A percentile compares a stretch with the other conserved stretches of the same genome.
Evolutionary conservation across 1,284 basidiomycete species (phyloP).

Genomic region (Exsudoporus floridanus): DNA sequence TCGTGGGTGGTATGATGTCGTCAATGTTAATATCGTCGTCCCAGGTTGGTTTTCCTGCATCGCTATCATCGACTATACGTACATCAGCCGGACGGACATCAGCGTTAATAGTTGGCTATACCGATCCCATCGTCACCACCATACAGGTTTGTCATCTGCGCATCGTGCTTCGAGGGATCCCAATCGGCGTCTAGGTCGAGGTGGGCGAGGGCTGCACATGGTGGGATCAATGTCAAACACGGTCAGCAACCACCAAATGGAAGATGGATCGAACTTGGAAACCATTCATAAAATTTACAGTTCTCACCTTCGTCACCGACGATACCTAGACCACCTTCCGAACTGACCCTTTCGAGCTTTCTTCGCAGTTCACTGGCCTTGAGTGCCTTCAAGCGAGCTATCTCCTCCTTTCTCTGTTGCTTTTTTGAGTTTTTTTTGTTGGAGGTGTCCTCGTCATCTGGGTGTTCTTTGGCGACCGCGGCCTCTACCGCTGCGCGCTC

Average conservation of each 20-base stretch:
- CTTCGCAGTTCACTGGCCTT: slow-evolving; percentile 82
- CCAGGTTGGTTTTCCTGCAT: slow-evolving; percentile 81
- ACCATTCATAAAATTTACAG: background rate
- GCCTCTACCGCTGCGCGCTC: slow-evolving; percentile 52
- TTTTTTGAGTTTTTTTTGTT: slow-evolving; percentile 40
- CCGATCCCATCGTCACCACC: slow-evolving; percentile 43
- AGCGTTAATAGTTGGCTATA: background rate
- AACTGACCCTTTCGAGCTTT: slow-evolving; percentile 70
- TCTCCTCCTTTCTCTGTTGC: slow-evolving; percentile 66
- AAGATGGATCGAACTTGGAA: too few relatives aligned
- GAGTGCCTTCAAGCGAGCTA: slow-evolving; percentile 74
- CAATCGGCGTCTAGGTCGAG: slow-evolving; percentile 81
- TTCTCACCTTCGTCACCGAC: slow-evolving; percentile 42
- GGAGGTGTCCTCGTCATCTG: background rate
- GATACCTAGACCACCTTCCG: slow-evolving; percentile 57
- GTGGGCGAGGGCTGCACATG: slow-evolving; percentile 49
- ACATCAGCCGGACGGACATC: slow-evolving; percentile 17
- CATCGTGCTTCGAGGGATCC: slow-evolving; percentile 78
- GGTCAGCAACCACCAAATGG: background rate
- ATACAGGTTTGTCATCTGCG: slow-evolving; percentile 75
- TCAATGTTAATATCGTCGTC: slow-evolving; percentile 84
- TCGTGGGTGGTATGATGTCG: slow-evolving; percentile 53
- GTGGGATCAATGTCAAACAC: background rate
- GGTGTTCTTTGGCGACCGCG: slow-evolving; percentile 11
- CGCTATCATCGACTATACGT: slow-evolving; percentile 29